Conservation (phyloP, 108 stramenopile species). For the Pinguiococcus pyrenoidosus region DNA sequence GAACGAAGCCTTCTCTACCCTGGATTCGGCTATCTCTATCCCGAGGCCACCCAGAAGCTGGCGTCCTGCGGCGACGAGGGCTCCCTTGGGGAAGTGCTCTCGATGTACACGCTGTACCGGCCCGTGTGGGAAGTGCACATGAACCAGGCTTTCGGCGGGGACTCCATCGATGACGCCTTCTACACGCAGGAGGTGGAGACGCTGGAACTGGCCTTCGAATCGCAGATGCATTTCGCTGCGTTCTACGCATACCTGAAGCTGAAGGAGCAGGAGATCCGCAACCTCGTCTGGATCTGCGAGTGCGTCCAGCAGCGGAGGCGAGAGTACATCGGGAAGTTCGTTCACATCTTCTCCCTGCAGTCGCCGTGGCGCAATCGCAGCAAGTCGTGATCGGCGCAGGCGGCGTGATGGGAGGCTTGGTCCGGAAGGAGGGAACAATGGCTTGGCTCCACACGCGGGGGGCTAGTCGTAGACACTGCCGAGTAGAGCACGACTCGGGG, state of each 20-base stretch:
- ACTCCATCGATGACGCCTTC: slow-evolving; percentile 94
- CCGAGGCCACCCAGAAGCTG: slow-evolving; percentile 80
- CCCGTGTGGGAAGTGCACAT: slow-evolving; percentile 81
- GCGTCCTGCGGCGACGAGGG: slow-evolving; percentile 74
- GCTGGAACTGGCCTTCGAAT: slow-evolving; percentile 93
- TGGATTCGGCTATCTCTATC: slow-evolving; percentile 88
- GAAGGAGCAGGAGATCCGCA: slow-evolving; percentile 98
- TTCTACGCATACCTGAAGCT: slow-evolving; percentile 99
- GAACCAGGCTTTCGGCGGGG: slow-evolving; percentile 39
- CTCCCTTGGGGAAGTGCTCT: slow-evolving; percentile 47
- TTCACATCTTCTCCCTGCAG: slow-evolving; percentile 79
- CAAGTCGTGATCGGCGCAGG: no score
- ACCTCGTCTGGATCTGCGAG: slow-evolving; percentile 97
- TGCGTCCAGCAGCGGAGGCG: slow-evolving; percentile 96
- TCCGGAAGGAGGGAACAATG: no score
- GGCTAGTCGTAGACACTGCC: no score
- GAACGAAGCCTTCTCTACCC: slow-evolving; percentile 74
- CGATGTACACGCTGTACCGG: slow-evolving; percentile 74
- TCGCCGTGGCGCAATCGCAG: slow-evolving; percentile 89
- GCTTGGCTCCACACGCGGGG: no score
- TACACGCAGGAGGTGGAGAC: slow-evolving; percentile 89
- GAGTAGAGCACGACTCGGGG: no score
- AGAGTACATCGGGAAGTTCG: slow-evolving; percentile 93
- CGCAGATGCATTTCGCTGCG: slow-evolving; percentile 90
- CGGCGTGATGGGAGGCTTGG: no score